A percentile compares a stretch with the other conserved stretches of the same genome.
phyloP scores from a whole-genome alignment of 208 protist species.

The Crithidia bombi region DNA sequence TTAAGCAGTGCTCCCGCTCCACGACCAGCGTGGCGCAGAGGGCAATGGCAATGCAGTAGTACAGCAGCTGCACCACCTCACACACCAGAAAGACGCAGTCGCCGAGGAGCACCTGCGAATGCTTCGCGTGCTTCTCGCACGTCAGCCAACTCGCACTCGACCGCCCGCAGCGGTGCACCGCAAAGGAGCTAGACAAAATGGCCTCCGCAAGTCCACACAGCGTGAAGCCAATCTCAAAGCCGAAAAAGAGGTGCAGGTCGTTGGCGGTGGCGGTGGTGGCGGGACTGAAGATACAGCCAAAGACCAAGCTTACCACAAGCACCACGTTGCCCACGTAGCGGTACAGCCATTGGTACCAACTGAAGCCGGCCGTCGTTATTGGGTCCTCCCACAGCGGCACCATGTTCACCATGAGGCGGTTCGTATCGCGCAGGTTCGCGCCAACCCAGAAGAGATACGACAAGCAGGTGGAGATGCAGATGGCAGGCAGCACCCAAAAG shows the following conservation, averaged over 20 bases:
- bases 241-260: slow-evolving; percentile 66
- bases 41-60: slow-evolving; percentile 59
- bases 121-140: slow-evolving; percentile 25
- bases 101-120: slow-evolving; percentile 43
- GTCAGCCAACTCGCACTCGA: slow-evolving; percentile 29
- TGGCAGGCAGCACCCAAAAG: slow-evolving; percentile 62
- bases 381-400: slow-evolving; percentile 78
- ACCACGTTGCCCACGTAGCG: slow-evolving; percentile 51
- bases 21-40: slow-evolving; percentile 57
- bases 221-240: slow-evolving; percentile 63
- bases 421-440: slow-evolving; percentile 58
- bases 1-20: slow-evolving; percentile 46
- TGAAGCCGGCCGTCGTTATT: slow-evolving; percentile 58
- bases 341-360: slow-evolving; percentile 41
- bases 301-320: slow-evolving; percentile 55
- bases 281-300: slow-evolving; percentile 68
- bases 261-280: slow-evolving; percentile 35
- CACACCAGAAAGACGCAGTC: slow-evolving; percentile 64
- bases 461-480: slow-evolving; percentile 58
- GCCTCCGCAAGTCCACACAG: slow-evolving; percentile 51
- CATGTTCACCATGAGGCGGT: slow-evolving; percentile 51
- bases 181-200: slow-evolving; percentile 43
- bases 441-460: slow-evolving; percentile 64
- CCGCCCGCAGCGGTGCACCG: slow-evolving; percentile 58
- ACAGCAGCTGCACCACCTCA: slow-evolving; percentile 66